Percentiles rank a stretch among this genome's conserved stretches.
Conservation (phyloP, 257 asterid species). For the Oldenlandia corymbosa region DNA sequence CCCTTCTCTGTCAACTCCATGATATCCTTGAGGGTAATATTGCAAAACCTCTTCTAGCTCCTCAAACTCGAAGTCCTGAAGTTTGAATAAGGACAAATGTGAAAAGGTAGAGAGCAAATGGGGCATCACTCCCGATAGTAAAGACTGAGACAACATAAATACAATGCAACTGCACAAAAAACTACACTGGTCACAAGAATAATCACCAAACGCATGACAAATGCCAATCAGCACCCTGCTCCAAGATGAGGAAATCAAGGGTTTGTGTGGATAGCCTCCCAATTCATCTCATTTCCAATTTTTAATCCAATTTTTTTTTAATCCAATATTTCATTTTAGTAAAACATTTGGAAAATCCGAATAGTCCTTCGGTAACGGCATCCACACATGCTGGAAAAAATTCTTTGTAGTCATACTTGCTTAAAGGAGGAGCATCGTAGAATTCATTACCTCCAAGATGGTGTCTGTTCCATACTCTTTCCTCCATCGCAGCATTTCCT, state of each 20-base stretch:
- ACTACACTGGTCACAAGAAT: not conserved
- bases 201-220: not conserved
- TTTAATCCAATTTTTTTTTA: no score
- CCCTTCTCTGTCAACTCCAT: slow-evolving; percentile 96
- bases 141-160: not conserved
- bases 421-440: not conserved
- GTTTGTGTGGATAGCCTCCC: no score
- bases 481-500: slow-evolving; percentile 95
- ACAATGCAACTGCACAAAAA: not conserved
- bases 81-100: not conserved
- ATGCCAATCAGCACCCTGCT: not conserved
- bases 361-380: no score
- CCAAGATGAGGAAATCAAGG: no score
- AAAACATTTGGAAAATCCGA: no score
- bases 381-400: no score
- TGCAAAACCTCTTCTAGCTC: slow-evolving; percentile 88
- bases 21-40: slow-evolving; percentile 95
- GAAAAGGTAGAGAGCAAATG: not conserved
- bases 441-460: slow-evolving; percentile 64
- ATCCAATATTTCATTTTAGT: no score
- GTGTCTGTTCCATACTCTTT: slow-evolving; percentile 80
- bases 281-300: no score
- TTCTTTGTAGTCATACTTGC: not conserved
- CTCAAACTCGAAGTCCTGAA: slow-evolving; percentile 76
- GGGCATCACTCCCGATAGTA: no score